phyloP scores from a whole-genome alignment of 257 asterid genomes.

The Vinca minor region DNA sequence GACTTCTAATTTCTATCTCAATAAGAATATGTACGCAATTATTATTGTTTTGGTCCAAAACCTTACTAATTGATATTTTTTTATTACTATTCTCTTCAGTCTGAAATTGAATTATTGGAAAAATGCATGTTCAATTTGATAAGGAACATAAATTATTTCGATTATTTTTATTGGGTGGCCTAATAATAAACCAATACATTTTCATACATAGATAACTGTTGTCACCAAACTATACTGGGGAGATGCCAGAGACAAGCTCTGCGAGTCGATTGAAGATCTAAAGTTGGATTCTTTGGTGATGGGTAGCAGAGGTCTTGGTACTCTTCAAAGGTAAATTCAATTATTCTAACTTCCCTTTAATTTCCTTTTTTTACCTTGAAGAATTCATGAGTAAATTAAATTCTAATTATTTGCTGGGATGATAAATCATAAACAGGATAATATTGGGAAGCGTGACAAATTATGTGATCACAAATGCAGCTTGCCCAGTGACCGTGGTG shows the following conservation, averaged over 20 bases:
- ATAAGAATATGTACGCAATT: too few species aligned
- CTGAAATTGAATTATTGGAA: too few species aligned
- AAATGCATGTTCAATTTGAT: too few species aligned
- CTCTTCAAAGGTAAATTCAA: slow-evolving; percentile 42
- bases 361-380: background rate
- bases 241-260: slow-evolving; percentile 82
- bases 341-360: too few species aligned
- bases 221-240: slow-evolving; percentile 74
- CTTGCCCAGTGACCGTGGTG: slow-evolving; percentile 70
- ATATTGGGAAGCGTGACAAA: slow-evolving; percentile 69
- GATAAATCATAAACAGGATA: slow-evolving; percentile 36
- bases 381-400: background rate
- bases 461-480: slow-evolving; percentile 48
- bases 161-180: too few species aligned
- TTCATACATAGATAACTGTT: slow-evolving; percentile 44
- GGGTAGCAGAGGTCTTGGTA: slow-evolving; percentile 84
- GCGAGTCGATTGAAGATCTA: slow-evolving; percentile 53
- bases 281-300: slow-evolving; percentile 64
- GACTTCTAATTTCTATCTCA: too few species aligned
- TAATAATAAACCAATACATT: background rate
- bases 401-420: background rate
- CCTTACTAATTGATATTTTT: too few species aligned
- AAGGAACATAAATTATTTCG: too few species aligned
- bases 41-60: too few species aligned
- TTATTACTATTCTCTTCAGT: too few species aligned